These are phyloP conservation scores for Plasmodium sp. DNA, from an alignment of 169 alveolate species.

Conservation along the genomic window DNA sequence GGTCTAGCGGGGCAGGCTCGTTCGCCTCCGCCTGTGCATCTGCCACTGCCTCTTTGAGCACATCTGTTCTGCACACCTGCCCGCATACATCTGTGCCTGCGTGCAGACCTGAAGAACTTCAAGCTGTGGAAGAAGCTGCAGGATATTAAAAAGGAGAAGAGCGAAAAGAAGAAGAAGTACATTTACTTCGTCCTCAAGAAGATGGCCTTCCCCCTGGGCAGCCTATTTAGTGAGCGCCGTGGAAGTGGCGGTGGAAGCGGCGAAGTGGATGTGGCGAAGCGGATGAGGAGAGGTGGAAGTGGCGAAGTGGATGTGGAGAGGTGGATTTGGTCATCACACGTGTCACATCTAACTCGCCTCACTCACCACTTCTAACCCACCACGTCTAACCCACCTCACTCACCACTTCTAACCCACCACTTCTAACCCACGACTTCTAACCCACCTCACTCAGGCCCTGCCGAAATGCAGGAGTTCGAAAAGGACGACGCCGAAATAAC, in stretches of 20 bases:
- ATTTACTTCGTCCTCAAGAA: conserved; percentile 44
- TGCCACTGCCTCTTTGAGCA: neutral
- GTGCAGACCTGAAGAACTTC: conserved; percentile 40
- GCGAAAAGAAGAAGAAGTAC: conserved; percentile 49
- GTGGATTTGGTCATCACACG: neutral
- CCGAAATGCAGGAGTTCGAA: conserved; percentile 29
- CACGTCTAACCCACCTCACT: too few species aligned
- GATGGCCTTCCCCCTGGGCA: conserved; percentile 38
- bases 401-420: too few species aligned
- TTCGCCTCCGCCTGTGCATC: neutral
- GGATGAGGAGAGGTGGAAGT: too few species aligned
- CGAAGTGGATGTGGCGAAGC: too few species aligned
- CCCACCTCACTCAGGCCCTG: too few species aligned
- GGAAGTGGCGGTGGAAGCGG: too few species aligned
- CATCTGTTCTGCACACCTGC: neutral
- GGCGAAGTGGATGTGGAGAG: neutral
- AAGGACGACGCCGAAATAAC: conserved; percentile 38
- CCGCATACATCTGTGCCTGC: neutral
- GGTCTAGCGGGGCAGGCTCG: neutral
- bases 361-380: too few species aligned
- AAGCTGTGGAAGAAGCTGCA: conserved; percentile 65
- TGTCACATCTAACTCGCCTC: too few species aligned
- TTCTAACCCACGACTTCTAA: too few species aligned
- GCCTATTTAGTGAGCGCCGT: conserved; percentile 29
- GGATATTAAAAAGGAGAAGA: conserved; percentile 58